Conservation (phyloP, 2,329 filamentous ascomycete species). For the Trichoderma sp. region DNA sequence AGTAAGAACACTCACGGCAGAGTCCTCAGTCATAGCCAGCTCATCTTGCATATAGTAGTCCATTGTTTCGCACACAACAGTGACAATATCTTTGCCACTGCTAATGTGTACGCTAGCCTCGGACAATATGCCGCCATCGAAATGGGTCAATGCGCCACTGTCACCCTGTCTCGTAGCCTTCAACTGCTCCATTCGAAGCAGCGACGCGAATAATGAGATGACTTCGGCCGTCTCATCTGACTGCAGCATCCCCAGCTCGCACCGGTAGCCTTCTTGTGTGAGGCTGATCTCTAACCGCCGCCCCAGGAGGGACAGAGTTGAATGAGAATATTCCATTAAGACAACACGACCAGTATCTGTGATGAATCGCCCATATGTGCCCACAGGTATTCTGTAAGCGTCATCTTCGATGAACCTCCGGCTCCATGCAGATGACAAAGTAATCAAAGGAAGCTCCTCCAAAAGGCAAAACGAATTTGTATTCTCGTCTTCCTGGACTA, state of each 20-base stretch:
- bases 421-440: constrained; percentile 47
- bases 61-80: constrained; percentile 80
- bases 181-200: constrained; percentile 59
- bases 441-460: constrained; percentile 65
- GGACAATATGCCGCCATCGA: constrained; percentile 51
- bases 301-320: constrained; percentile 76
- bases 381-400: constrained; percentile 62
- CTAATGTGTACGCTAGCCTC: constrained; percentile 57
- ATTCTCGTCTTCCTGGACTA: constrained; percentile 83
- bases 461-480: constrained; percentile 73
- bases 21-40: constrained; percentile 57
- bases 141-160: constrained; percentile 38
- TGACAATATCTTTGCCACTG: constrained; percentile 72
- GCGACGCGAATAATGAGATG: constrained; percentile 70
- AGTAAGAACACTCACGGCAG: constrained; percentile 65
- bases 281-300: constrained; percentile 71
- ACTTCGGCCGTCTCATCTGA: constrained; percentile 70
- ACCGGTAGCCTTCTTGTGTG: constrained; percentile 55
- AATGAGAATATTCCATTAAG: constrained; percentile 76
- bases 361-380: constrained; percentile 71
- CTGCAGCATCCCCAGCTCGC: constrained; percentile 56
- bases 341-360: constrained; percentile 77
- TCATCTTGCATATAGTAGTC: constrained; percentile 68
- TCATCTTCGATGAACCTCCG: constrained; percentile 49
- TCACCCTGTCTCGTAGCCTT: constrained; percentile 35